A percentile compares a stretch with the other conserved stretches of the same genome.
Evolutionary conservation across 192 early-diverging fungal genomes (phyloP).

Genomic region (Cetraspora pellucida): DNA sequence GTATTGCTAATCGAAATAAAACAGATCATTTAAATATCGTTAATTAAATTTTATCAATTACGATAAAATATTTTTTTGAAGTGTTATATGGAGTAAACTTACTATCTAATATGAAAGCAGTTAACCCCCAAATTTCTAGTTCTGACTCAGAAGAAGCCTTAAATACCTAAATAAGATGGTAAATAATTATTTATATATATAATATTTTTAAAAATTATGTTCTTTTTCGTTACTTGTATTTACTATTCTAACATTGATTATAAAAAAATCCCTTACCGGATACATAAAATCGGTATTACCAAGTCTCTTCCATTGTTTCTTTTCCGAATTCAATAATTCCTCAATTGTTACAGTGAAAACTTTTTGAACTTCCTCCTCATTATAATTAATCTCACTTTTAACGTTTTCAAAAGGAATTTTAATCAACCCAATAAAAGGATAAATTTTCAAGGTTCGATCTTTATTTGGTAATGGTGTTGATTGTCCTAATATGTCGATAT

Average conservation of each 20-base stretch:
- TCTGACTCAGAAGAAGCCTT: background rate
- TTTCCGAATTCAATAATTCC: constrained; percentile 59
- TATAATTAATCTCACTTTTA: constrained; percentile 44
- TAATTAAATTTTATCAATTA: background rate
- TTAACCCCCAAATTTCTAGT: constrained; percentile 75
- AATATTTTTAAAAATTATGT: background rate
- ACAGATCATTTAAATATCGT: background rate
- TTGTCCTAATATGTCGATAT: constrained; percentile 63
- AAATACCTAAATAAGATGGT: constrained; percentile 4
- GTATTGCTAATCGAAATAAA: too few relatives aligned
- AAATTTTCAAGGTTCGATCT: constrained; percentile 55
- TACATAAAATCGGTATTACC: constrained; percentile 52
- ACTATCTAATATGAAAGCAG: constrained; percentile 76
- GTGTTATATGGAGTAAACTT: constrained; percentile 13
- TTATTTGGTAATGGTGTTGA: constrained; percentile 66
- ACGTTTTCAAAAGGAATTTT: constrained; percentile 47
- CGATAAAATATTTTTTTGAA: background rate
- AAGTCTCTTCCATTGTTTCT: constrained; percentile 52
- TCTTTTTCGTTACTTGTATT: background rate
- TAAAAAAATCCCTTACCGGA: constrained; percentile 45
- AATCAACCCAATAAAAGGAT: constrained; percentile 64
- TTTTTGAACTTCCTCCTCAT: constrained; percentile 66
- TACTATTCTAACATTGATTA: background rate
- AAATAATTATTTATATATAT: background rate
- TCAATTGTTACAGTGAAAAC: constrained; percentile 71